Conservation (phyloP, 2,329 filamentous ascomycete genomes). For the Claviceps monticola region DNA sequence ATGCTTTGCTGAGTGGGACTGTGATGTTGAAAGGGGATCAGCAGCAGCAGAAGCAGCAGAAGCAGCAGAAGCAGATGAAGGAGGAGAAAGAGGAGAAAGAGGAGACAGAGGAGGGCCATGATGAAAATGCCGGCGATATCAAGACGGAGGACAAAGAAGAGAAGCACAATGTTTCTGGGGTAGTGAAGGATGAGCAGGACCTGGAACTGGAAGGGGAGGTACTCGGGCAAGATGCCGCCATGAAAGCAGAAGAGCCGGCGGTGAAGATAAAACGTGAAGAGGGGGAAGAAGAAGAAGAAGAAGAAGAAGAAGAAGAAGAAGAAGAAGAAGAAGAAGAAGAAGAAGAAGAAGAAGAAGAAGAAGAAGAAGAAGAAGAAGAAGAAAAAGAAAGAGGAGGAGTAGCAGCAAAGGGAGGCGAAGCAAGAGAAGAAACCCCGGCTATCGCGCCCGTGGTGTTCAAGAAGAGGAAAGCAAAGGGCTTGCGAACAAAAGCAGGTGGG, state of each 20-base stretch:
- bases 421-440: conserved; percentile 6
- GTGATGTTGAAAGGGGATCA: conserved; percentile 12
- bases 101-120: conserved; percentile 10
- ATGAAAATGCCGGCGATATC: conserved; percentile 15
- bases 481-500: conserved; percentile 35
- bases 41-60: conserved; percentile 14
- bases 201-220: neutral
- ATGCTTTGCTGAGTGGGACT: conserved; percentile 39
- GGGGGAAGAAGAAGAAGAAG: too few species aligned
- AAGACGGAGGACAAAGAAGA: conserved; percentile 1
- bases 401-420: conserved; percentile 17
- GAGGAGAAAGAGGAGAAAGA: conserved; percentile 13
- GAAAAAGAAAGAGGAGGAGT: too few species aligned
- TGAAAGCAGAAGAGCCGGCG: conserved; percentile 2
- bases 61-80: conserved; percentile 6
- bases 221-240: too few species aligned
- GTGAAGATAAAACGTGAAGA: conserved; percentile 22
- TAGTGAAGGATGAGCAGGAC: neutral
- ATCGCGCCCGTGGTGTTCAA: conserved; percentile 54
- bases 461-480: conserved; percentile 58
- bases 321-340: conserved; percentile 7
- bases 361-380: neutral
- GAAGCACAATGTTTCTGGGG: neutral
- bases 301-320: too few species aligned
- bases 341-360: conserved; percentile 8